Base-by-base conservation (phyloP, 116 monocot genomes). In the Papilionanthe hybrid region DNA sequence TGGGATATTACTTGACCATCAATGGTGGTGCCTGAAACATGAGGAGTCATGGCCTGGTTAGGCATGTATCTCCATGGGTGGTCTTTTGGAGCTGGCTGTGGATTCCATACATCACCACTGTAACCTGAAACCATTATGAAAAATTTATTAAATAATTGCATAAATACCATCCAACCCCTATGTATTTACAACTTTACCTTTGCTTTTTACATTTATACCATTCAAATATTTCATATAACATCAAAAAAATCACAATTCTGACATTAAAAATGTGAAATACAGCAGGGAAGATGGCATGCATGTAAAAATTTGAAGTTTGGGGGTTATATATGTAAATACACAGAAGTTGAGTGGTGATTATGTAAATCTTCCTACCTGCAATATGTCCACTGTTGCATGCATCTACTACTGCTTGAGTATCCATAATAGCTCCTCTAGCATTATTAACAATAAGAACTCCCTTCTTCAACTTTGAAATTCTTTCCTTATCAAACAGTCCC, bases 21-120 rank as follows among this genome's bases (percentile, higher is more conserved):
- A 57, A 98, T 98, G 41, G 98, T 96, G 0, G 96, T 96, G 72
- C 94, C 96, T 7, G 94, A 98, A 57, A 91, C 91, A 72, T 98
- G 98, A 75, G 98, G 98, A 4, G 94, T 98, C 98, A 98, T 98
- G 5, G 98, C 98, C 11, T 98, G 94, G 82, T 98, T 94, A 30
- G 94, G 98, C 98, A 98, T 98, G 81, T 86, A 85, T 20, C 98
- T 84, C 98, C 98, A 98, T 22, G 94, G 94, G 75, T 98, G 98
- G 78, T 98, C 98, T 82, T 91, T 98, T 2, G 98, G 98, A 78
- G 98, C 98, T 71, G 98, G 98, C 42, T 98, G 98, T 71, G 94
- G 98, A 73, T 84, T 73, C 98, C 98, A 98, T 22, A 98, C 98
- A 83, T 98, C 98, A 28, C 98, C 98, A 84, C 98, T 87, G 80